Base-by-base conservation (phyloP, 768 basidiomycete species). In the Macrocybe gigantea region DNA sequence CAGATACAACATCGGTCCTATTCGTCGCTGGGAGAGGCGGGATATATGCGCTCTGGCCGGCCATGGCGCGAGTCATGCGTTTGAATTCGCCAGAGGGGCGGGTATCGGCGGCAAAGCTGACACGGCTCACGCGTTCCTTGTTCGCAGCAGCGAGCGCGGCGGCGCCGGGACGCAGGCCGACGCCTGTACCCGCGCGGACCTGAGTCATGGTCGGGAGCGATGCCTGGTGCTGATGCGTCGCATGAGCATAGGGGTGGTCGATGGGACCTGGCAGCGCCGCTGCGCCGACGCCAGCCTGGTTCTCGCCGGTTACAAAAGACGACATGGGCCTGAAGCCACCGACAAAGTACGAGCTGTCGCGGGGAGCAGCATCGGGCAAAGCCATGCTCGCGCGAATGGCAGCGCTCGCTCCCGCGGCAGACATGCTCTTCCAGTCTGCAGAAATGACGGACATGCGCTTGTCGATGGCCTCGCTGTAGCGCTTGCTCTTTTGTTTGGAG, bases 371-470 rank as follows among this genome's bases (percentile, higher is more conserved):
- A 4, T 22, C 22, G 22, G 22, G 22, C 22, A 22, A 22, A 4
- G 82, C 82, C 30, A 88, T 81, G 38, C 79, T 82, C 54, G 73
- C 75, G 50, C 88, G 78, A 53, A 92, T 83, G 8, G 86, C 89
- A 33, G 82, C 85, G 14, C 72, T 70, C 1, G 88, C 89, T 41
- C 86, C 88, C 4, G 78, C 82, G 5, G 72, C 68, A 6, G 83
- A 78, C 55, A 89, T 80, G 38, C 75, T 73, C 61, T 83, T 84
- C 88, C 88, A 91, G 58, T 89, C 85, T 13, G 74, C 67, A 5
- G 81, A 83, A 54, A 90, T 87, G 42, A 83, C 86, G 2, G 81
- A 84, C 88, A 92, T 90, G 62, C 88, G 84, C 63, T 80, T 81
- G 68, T 92, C 88, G 62, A 92, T 63, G 7, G 71, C 76, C 60